A percentile compares a stretch with the other conserved stretches of the same genome.
phyloP scores from a whole-genome alignment of 2,329 filamentous ascomycete genomes.

The Trichoderma semiorbis region DNA sequence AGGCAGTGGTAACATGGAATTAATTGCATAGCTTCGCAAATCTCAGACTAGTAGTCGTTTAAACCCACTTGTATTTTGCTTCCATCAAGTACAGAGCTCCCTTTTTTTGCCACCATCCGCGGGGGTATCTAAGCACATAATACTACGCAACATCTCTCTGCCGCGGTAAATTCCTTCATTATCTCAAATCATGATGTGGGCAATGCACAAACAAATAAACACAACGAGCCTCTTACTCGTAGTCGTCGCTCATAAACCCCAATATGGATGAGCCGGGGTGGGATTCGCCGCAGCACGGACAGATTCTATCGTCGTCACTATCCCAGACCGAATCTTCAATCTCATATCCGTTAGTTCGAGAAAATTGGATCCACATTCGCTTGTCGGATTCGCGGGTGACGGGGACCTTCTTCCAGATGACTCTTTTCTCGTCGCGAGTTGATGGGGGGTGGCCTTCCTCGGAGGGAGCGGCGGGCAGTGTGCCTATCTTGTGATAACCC shows the following conservation, averaged over 20 bases:
- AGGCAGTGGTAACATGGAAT: not conserved
- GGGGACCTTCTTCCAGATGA: conserved; percentile 52
- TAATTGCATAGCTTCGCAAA: not conserved
- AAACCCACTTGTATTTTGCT: conserved; percentile 6
- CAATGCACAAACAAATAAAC: not conserved
- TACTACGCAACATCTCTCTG: not conserved
- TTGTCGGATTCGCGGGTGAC: conserved; percentile 36
- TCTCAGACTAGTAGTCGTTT: not conserved
- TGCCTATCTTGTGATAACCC: conserved; percentile 29
- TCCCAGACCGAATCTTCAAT: conserved; percentile 33
- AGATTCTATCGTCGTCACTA: conserved; percentile 36
- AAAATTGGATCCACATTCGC: conserved; percentile 50
- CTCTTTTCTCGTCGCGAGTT: conserved; percentile 39
- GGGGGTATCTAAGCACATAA: conserved; percentile 20
- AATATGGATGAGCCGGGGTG: conserved; percentile 37
- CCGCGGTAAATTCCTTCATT: conserved; percentile 13
- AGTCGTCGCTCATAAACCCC: conserved; percentile 29
- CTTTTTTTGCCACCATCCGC: conserved; percentile 11
- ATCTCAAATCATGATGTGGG: conserved; percentile 13
- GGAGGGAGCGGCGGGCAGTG: conserved; percentile 39
- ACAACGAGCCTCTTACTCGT: conserved; percentile 21
- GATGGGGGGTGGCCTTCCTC: conserved; percentile 45
- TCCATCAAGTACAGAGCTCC: conserved; percentile 6
- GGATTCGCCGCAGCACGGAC: conserved; percentile 40
- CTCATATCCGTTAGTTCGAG: conserved; percentile 38